Evolutionary conservation across 148 eudicot species (phyloP), one percentile per base, ranked within the genome.

Genomic region (Pouteria glomerata): DNA sequence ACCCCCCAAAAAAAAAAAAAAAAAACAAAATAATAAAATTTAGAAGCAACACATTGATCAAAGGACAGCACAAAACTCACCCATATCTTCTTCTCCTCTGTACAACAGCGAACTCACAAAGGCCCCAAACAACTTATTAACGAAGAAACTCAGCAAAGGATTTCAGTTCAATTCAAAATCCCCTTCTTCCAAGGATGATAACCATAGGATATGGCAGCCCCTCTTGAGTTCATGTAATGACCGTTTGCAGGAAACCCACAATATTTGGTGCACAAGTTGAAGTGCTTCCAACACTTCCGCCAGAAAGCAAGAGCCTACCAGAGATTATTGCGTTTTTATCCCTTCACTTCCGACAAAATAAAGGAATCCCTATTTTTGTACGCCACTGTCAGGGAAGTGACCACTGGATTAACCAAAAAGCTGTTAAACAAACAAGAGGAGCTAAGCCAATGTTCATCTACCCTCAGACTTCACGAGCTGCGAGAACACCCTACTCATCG

Each of bases 401-500:
- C 52, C 35, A 42, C 31, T 34, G 42, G 69, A 65, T 65, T 30
- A 64, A 64, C 31, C 31, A 64, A 42, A 24, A 42, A 41, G 34
- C 1, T 18, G 35, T 23, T 21, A 37, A 24, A 30, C 50, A n/a
- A 37, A n/a, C n/a, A n/a, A 39, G 67, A 63, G 6, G 67, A 12
- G 67, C 67, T 63, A 1, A 63, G 44, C 67, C 48, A 37, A 63
- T 37, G 15, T 70, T 85, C 82, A 86, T 73, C 89, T 79, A 19
- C 89, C 89, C 79, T 93, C 97, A 0, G 92, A 80, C 61, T 86
- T 87, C 12, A 89, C 82, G 71, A 93, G 66, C 82, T 89, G 95
- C 3, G 98, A 93, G 88, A 93, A 93, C 1, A 93, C 98, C 71
- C 73, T 76, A 57, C 90, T 90, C 92, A 90, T 86, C 5, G 96